Evolutionary conservation across 2,329 filamentous ascomycete genomes (phyloP), one percentile per base, ranked within the genome.

Genomic region (Paraphoma sp.): DNA sequence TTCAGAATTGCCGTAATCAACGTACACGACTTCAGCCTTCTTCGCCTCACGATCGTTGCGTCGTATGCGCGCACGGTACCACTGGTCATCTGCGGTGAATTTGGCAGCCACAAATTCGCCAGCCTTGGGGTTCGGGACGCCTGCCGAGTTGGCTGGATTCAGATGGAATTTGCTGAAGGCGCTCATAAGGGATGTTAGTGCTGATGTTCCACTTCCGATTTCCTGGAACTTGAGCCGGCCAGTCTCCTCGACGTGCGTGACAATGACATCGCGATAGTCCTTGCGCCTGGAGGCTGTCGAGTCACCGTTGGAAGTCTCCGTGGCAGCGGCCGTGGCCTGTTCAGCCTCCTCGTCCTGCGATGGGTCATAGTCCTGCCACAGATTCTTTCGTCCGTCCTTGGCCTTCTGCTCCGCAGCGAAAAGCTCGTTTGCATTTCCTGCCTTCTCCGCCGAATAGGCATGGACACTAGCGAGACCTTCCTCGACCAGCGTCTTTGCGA

Each of bases 1-100:
- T 79, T 99, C 95, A 53, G 87, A 89, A 84, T 99, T 99, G 69
- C 95, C 95, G 78, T 96, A 99, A 81, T 99, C 95, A 60, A 99
- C 87, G 79, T 97, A 99, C 45, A 96, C 81, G 28, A 99, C 89
- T 78, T 99, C 95, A 23, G 93, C 89, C 68, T 91, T 87, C 84
- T 84, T 92, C 70, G 89, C 89, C 8, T 93, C 86, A 60, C 95
- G 92, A 80, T 99, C 95, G 78, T 98, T 97, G 74, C 93, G 88
- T 60, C 93, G 89, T 59, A 99, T 87, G 59, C 89, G 90, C 31
- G 91, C 95, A 59, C 95, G 91, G 82, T 99, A 99, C 94, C 94
- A 99, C 67, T 95, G 88, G 57, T 89, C 87, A 73, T 99, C 95
- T 50, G 88, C 89, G 6, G 88, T 90, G 82, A 98, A 99, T 75